These are phyloP conservation scores for Shiraia sp. DNA, from an alignment of 2,329 filamentous ascomycete genomes.

Conservation along the genomic window DNA sequence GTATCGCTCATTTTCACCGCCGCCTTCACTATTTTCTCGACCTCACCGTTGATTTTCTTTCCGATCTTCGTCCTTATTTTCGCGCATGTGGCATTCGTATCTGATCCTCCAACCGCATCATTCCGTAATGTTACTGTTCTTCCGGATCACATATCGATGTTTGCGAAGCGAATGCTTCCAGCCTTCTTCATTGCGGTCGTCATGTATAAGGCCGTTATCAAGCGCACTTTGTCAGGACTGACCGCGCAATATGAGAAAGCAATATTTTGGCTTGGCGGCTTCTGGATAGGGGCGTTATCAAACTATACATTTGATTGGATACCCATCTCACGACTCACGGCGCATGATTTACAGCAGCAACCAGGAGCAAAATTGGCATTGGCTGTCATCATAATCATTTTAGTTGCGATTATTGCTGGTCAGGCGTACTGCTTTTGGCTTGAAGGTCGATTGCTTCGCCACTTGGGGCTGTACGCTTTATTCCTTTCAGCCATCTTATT, in stretches of 20 bases:
- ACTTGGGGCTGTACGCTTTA: conserved; percentile 75
- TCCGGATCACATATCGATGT: conserved; percentile 56
- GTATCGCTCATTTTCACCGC: conserved; percentile 77
- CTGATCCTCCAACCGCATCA: conserved; percentile 74
- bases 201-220: conserved; percentile 80
- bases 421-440: conserved; percentile 88
- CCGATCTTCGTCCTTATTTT: conserved; percentile 80
- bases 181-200: conserved; percentile 84
- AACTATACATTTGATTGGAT: conserved; percentile 96
- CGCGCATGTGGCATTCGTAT: conserved; percentile 84
- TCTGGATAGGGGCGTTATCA: conserved; percentile 87
- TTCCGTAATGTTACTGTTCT: conserved; percentile 52
- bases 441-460: conserved; percentile 77
- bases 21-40: conserved; percentile 76
- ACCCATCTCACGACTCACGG: conserved; percentile 84
- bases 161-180: conserved; percentile 80
- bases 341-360: conserved; percentile 84
- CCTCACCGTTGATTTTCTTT: conserved; percentile 78
- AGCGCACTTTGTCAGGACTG: conserved; percentile 70
- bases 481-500: conserved; percentile 69
- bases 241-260: conserved; percentile 87
- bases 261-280: conserved; percentile 82
- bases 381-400: conserved; percentile 71
- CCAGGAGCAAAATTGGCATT: conserved; percentile 85
- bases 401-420: conserved; percentile 67